phyloP scores from a whole-genome alignment of 2,329 filamentous ascomycete species.

The Diaporthe sp. region DNA sequence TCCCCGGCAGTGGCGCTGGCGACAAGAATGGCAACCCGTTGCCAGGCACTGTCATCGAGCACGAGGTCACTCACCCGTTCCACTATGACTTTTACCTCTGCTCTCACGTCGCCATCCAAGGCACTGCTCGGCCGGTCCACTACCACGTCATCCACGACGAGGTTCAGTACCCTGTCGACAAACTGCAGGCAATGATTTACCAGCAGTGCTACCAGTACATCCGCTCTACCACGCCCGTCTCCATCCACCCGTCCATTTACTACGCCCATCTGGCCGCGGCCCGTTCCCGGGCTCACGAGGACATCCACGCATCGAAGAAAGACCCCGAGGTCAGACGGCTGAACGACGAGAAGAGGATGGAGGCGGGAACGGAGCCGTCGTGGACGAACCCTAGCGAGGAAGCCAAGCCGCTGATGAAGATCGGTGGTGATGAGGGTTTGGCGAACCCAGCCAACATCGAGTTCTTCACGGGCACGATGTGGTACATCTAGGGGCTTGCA shows the following conservation, averaged over 20 bases:
- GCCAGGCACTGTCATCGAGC: slow-evolving; percentile 88
- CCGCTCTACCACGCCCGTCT: slow-evolving; percentile 92
- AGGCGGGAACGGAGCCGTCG: slow-evolving; percentile 40
- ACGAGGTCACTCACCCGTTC: slow-evolving; percentile 88
- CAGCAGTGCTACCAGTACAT: slow-evolving; percentile 95
- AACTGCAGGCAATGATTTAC: slow-evolving; percentile 89
- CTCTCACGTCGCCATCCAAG: slow-evolving; percentile 82
- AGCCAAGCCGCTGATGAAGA: slow-evolving; percentile 52
- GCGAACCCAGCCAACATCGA: slow-evolving; percentile 41
- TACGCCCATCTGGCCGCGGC: slow-evolving; percentile 92
- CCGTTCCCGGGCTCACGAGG: slow-evolving; percentile 81
- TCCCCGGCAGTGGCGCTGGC: slow-evolving; percentile 70
- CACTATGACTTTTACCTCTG: slow-evolving; percentile 86
- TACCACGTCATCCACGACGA: slow-evolving; percentile 93
- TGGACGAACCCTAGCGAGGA: slow-evolving; percentile 42
- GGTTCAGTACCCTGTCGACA: slow-evolving; percentile 71
- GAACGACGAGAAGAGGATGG: not conserved
- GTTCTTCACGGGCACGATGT: slow-evolving; percentile 53
- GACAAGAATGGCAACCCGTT: slow-evolving; percentile 86
- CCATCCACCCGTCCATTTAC: slow-evolving; percentile 89
- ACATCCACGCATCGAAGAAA: slow-evolving; percentile 54
- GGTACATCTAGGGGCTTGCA: slow-evolving; percentile 50
- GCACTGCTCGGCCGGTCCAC: slow-evolving; percentile 90
- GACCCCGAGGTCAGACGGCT: slow-evolving; percentile 43
- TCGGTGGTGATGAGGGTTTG: slow-evolving; percentile 39